These are phyloP conservation scores for Picea abies DNA, from an alignment of 83 land plant species.

Conservation along the genomic window DNA sequence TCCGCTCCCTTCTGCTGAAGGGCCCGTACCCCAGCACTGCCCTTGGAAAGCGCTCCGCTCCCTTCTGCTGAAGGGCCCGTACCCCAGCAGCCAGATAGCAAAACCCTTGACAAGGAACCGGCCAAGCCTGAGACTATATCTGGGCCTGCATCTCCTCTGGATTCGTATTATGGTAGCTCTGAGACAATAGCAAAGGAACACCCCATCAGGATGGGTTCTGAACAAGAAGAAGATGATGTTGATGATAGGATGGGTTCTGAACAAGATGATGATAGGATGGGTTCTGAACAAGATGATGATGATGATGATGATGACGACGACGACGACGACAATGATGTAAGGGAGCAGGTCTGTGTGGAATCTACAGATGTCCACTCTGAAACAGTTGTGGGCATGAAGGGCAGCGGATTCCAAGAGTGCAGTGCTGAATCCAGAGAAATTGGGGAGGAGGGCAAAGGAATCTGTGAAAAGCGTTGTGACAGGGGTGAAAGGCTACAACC, in stretches of 20 bases:
- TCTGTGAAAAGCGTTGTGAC: constrained; percentile 3
- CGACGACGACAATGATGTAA: background rate
- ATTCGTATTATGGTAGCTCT: background rate
- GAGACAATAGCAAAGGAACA: constrained; percentile 7
- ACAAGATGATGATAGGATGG: background rate
- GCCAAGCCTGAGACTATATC: background rate
- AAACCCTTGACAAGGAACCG: background rate
- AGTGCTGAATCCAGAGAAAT: constrained; percentile 11
- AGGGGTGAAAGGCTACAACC: background rate
- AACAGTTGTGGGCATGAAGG: background rate
- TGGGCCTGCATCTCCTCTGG: constrained; percentile 4
- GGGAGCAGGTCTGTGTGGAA: background rate
- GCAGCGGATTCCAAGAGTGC: constrained; percentile 1
- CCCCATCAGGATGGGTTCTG: background rate
- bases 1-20: too few species aligned
- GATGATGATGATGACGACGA: too few species aligned
- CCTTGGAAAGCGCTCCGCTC: too few species aligned
- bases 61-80: too few species aligned
- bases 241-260: too few species aligned
- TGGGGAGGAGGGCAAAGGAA: constrained; percentile 33
- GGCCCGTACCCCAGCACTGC: background rate
- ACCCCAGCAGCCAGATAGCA: too few species aligned
- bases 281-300: too few species aligned
- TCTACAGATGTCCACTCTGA: background rate
- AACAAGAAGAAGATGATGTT: too few species aligned